These are phyloP conservation scores for Leccinum fuscescens DNA, from an alignment of 1,284 basidiomycete species.

Conservation along the genomic window DNA sequence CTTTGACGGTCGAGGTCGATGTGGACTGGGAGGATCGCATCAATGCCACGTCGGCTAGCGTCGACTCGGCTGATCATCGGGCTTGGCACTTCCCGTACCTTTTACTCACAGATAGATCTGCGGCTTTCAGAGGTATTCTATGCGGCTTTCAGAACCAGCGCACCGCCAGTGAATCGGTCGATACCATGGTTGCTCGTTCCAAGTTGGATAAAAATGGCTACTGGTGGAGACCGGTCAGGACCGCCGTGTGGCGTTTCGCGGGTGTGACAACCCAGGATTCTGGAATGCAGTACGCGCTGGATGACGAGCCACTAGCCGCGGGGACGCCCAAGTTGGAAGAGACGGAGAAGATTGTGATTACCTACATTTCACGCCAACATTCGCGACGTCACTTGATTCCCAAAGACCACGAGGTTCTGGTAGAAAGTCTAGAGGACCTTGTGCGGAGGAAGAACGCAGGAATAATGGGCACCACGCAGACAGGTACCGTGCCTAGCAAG, in stretches of 20 bases:
- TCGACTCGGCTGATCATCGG: constrained; percentile 19
- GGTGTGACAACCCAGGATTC: constrained; percentile 37
- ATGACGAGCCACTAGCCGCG: constrained; percentile 11
- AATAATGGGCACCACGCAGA: neutral
- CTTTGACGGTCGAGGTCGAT: constrained; percentile 62
- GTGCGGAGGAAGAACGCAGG: constrained; percentile 43
- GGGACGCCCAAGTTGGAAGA: constrained; percentile 21
- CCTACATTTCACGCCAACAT: constrained; percentile 73
- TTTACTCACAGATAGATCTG: constrained; percentile 71
- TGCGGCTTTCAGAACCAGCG: constrained; percentile 66
- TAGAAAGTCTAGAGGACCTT: constrained; percentile 54
- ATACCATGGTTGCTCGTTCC: constrained; percentile 26
- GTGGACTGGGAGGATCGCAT: constrained; percentile 71
- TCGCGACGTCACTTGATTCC: constrained; percentile 54
- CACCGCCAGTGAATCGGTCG: constrained; percentile 63
- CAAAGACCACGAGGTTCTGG: constrained; percentile 59
- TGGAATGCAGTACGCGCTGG: neutral
- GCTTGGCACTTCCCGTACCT: constrained; percentile 59
- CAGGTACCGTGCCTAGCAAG: constrained; percentile 20
- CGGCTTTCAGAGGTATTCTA: constrained; percentile 62
- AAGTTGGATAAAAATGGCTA: constrained; percentile 37
- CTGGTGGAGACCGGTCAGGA: constrained; percentile 72
- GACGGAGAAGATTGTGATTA: constrained; percentile 57
- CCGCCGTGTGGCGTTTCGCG: constrained; percentile 61
- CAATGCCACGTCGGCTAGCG: constrained; percentile 33